Conservation (phyloP, 805 yeast genomes). For the Candida argentea region DNA sequence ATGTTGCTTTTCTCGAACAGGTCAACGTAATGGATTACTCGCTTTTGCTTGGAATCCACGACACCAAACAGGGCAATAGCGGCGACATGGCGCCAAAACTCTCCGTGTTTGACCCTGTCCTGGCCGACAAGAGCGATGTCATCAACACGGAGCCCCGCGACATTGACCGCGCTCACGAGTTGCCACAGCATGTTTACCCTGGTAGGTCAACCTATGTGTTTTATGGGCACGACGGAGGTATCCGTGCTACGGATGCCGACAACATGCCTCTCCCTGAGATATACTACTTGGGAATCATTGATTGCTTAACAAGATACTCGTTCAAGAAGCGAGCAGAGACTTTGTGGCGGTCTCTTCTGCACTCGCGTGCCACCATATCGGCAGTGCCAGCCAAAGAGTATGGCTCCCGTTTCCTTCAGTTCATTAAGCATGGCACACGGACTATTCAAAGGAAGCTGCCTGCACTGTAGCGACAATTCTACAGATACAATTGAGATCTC, state of each 20-base stretch:
- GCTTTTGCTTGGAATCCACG: slow-evolving; percentile 78
- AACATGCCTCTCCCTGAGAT: slow-evolving; percentile 55
- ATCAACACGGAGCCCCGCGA: slow-evolving; percentile 38
- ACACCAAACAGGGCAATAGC: slow-evolving; percentile 49
- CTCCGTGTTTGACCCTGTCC: slow-evolving; percentile 35
- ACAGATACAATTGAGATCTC: no score
- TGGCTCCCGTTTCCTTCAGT: slow-evolving; percentile 74
- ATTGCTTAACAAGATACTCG: slow-evolving; percentile 78
- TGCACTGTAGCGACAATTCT: no score
- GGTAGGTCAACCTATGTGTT: slow-evolving; percentile 47
- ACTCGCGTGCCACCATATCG: slow-evolving; percentile 61
- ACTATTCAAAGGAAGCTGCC: slow-evolving; percentile 2
- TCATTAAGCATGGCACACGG: slow-evolving; percentile 36
- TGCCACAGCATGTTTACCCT: slow-evolving; percentile 34
- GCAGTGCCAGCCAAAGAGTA: slow-evolving; percentile 89
- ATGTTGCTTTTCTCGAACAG: slow-evolving; percentile 60
- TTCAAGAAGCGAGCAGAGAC: slow-evolving; percentile 74
- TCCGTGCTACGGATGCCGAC: slow-evolving; percentile 56
- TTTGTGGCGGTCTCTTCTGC: slow-evolving; percentile 65
- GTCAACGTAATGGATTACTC: slow-evolving; percentile 95
- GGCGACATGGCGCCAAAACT: slow-evolving; percentile 24
- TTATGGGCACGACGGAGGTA: slow-evolving; percentile 79
- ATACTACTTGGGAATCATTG: slow-evolving; percentile 89
- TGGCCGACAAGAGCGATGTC: slow-evolving; percentile 26
- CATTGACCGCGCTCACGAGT: slow-evolving; percentile 29